Base-by-base conservation (phyloP, 352 stramenopile species). In the Sclerospora graminicola region DNA sequence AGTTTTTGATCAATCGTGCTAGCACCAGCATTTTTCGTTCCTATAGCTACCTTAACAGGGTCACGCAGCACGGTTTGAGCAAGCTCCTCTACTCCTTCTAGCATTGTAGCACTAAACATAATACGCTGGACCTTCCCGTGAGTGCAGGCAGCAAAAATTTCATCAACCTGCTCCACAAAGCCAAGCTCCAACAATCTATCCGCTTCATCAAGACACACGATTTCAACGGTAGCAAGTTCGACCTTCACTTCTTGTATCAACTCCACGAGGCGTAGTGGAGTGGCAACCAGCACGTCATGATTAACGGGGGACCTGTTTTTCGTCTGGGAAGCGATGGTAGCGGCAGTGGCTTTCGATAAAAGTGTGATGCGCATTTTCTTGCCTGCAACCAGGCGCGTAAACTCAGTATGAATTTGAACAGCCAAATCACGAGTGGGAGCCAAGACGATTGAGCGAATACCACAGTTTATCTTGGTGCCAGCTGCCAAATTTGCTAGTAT, bases 71-170 rank as follows among this genome's bases (percentile, higher is more conserved):
- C 87, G 2, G 80, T 96, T 60, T 98, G 81, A 10, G 95, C 92
- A 48, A 99, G 76, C 38, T 97, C 89, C 44, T 97, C 79, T 2
- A 99, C 92, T 9, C 87, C 83, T 53, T 89, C 66, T 15, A 93
- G 69, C 78, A 99, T 93, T 1, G 97, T 99, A 16, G 97, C 97
- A 43, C 84, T 98, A 65, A 99, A 99, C 54, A 99, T 85, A 26
- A 84, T 84, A 20, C 96, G 90, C 58, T 97, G 92, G 18, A 95
- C 57, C 16, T 81, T 79, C 24, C 73, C 69, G 39, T 89, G 51
- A 20, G 89, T 88, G 42, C 96, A 93, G 7, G 88, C 74, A 21
- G 81, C 78, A 23, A 99, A 84, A 49, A 99, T 89, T 33, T 95
- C 85, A 64, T 99, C 96, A 41, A 99, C 95, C 66, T 99, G 96